Evolutionary conservation across 805 yeast species (phyloP).

Genomic region (Ogataea degrootiae): DNA sequence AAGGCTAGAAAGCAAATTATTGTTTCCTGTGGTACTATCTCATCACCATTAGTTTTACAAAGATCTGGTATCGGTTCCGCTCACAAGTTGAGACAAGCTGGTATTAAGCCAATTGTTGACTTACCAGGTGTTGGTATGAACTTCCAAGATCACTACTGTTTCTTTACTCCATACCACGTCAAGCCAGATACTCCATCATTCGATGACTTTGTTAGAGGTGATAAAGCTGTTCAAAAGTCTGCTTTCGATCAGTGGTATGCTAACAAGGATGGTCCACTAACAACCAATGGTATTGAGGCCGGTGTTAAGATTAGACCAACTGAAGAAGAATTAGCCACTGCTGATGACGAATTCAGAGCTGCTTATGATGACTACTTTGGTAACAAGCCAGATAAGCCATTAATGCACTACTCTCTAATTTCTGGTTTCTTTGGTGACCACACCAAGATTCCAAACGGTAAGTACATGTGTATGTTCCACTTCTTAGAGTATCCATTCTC

Average conservation of each 20-base stretch:
- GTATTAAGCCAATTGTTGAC: constrained; percentile 27
- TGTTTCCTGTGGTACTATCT: constrained; percentile 41
- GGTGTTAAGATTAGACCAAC: constrained; percentile 31
- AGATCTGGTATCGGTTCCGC: constrained; percentile 41
- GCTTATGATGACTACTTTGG: constrained; percentile 25
- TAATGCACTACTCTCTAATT: constrained; percentile 28
- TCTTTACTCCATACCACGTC: constrained; percentile 25
- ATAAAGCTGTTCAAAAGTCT: constrained; percentile 21
- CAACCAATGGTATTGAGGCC: constrained; percentile 29
- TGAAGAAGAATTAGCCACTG: constrained; percentile 23
- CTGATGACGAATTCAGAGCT: constrained; percentile 22
- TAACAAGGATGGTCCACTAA: constrained; percentile 28
- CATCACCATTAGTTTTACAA: constrained; percentile 44
- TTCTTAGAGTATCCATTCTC: constrained; percentile 30
- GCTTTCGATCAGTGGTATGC: constrained; percentile 29
- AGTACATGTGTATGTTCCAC: constrained; percentile 28
- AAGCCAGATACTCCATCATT: constrained; percentile 26
- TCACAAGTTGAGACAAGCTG: constrained; percentile 25
- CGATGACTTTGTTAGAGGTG: constrained; percentile 28
- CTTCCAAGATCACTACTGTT: constrained; percentile 30
- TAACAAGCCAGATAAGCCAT: constrained; percentile 28
- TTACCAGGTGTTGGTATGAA: constrained; percentile 29
- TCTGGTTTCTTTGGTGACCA: constrained; percentile 30
- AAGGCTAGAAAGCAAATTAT: constrained; percentile 43
- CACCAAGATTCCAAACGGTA: constrained; percentile 27